Evolutionary conservation across 208 protist genomes (phyloP).

Genomic region (Acanthamoeba sp.): DNA sequence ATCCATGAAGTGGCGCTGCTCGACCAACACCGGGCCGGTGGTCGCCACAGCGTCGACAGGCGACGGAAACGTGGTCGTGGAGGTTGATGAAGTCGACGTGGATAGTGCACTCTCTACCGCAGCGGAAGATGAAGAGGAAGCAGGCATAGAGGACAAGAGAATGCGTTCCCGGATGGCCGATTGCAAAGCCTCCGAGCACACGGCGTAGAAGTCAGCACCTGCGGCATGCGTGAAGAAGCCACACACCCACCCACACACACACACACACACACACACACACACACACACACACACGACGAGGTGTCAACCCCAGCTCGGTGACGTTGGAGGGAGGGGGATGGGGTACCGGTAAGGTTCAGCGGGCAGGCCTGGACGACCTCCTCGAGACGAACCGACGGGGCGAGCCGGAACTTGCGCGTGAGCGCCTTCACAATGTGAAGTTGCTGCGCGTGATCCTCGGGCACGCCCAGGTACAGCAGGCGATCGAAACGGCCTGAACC

Average conservation of each 20-base stretch:
- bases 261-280: too few relatives aligned
- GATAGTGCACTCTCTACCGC: neutral
- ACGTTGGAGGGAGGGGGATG: conserved; percentile 40
- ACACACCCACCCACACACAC: too few relatives aligned
- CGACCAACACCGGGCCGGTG: conserved; percentile 76
- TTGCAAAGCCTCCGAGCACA: conserved; percentile 84
- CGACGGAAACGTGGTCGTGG: neutral
- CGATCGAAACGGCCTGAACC: conserved; percentile 82
- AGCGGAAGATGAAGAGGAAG: neutral
- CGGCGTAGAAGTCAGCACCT: conserved; percentile 88
- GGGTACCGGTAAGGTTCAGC: conserved; percentile 71
- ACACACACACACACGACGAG: too few relatives aligned
- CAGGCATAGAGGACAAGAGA: neutral
- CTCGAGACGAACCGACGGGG: conserved; percentile 72
- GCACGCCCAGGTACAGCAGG: conserved; percentile 86
- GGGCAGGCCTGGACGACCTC: conserved; percentile 79
- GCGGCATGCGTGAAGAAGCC: too few relatives aligned
- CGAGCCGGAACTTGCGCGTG: conserved; percentile 86
- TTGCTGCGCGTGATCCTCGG: conserved; percentile 77
- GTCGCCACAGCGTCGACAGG: conserved; percentile 5
- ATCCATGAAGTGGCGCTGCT: conserved; percentile 84
- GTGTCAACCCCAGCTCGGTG: too few relatives aligned
- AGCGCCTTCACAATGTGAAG: conserved; percentile 84
- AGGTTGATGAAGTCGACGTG: neutral
- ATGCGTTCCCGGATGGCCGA: conserved; percentile 82